Base-by-base conservation (phyloP, 441 rosid species). In the Croton laevigatus region DNA sequence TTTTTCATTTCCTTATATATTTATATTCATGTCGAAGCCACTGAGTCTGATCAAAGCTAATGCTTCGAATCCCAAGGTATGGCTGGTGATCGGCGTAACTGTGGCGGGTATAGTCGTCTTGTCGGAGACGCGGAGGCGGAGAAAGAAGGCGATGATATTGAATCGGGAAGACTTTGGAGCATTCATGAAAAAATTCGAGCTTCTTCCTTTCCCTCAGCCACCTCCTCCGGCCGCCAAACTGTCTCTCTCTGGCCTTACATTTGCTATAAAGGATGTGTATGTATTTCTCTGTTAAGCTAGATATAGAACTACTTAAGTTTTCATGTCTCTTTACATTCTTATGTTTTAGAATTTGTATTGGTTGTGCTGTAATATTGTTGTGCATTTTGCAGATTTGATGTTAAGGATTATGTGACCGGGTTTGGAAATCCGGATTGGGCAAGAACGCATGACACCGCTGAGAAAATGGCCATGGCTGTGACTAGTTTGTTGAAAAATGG, bases 361-460 rank as follows among this genome's bases (percentile, higher is more conserved):
- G 16, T 53, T 53, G 13, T 53, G 23, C 36, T 42, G 20, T 62
- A 7, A 13, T 49, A 27, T 65, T 22, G 44, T 67, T 73, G 17
- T 71, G 62, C 65, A 53, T 75, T 8, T 76, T 71, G 64, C 86
- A 94, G 98, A 77, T 90, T 91, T 71, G 97, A 94, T 75, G 83
- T 91, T 75, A 80, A 91, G 82, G 94, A 82, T 60, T 80, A 86
- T 49, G 81, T 89, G 64, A 86, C 97, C 23, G 96, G 97, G 8
- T 94, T 87, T 80, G 98, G 98, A 73, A 85, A 82, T 85, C 91
- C 89, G 6, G 89, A 85, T 32, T 94, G 99, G 99, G 78, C 72
- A 78, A 86, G 81, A 71, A 85, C 91, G 37, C 99, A 90, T 69
- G 90, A 84, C 62, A 81, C 80, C 51, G 93, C 99, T 3, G 92